Evolutionary conservation across 2,329 filamentous ascomycete genomes (phyloP).

Genomic region (Leptographium procerum): DNA sequence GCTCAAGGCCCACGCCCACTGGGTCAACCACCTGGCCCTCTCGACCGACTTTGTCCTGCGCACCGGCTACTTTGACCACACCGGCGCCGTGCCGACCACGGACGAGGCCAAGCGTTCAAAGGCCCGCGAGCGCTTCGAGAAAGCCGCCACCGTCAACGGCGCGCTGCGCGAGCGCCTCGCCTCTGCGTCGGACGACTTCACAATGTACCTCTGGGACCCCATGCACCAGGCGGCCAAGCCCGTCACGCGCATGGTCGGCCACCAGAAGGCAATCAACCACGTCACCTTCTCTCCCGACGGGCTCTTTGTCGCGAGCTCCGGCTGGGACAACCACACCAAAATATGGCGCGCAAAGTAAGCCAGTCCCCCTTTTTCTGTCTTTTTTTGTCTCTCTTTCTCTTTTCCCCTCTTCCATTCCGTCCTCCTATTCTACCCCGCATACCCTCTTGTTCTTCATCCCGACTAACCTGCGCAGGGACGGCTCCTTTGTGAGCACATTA

Average conservation of each 20-base stretch:
- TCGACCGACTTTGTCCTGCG: conserved; percentile 85
- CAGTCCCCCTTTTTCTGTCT: not conserved
- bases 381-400: not conserved
- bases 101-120: conserved; percentile 61
- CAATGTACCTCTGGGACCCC: conserved; percentile 92
- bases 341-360: conserved; percentile 72
- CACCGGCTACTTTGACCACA: conserved; percentile 80
- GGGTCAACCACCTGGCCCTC: conserved; percentile 89
- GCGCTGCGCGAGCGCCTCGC: conserved; percentile 74
- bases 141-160: conserved; percentile 66
- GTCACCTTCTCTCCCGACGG: conserved; percentile 91
- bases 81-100: conserved; percentile 51
- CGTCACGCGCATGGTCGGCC: conserved; percentile 76
- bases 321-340: conserved; percentile 93
- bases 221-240: conserved; percentile 64
- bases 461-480: conserved; percentile 31
- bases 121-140: conserved; percentile 74
- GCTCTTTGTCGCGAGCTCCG: conserved; percentile 71
- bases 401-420: not conserved
- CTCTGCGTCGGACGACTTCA: conserved; percentile 81
- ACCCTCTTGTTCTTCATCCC: too few relatives aligned
- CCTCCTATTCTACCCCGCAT: not conserved
- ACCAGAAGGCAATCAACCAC: conserved; percentile 95
- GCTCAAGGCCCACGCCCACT: conserved; percentile 66
- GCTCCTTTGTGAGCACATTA: conserved; percentile 75